phyloP scores from a whole-genome alignment of 1,284 basidiomycete genomes.

The Vanrija humicola region DNA sequence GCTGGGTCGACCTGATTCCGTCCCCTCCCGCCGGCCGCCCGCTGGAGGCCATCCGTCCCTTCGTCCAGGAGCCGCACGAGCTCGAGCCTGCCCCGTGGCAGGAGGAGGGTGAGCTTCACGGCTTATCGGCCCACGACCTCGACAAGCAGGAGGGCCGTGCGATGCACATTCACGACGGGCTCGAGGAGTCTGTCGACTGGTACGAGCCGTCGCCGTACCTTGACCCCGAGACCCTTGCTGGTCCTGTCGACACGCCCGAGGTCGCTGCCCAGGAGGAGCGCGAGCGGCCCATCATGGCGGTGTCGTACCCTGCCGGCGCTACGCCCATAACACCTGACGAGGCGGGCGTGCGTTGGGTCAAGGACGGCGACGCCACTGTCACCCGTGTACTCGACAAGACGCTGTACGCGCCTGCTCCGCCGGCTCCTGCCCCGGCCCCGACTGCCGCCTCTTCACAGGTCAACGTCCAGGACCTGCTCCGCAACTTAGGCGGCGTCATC shows the following conservation, averaged over 20 bases:
- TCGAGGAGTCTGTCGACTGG: constrained; percentile 34
- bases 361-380: neutral
- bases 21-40: constrained; percentile 16
- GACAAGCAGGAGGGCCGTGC: constrained; percentile 34
- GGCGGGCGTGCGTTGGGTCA: constrained; percentile 17
- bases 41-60: constrained; percentile 25
- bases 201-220: constrained; percentile 20
- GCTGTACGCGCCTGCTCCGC: neutral
- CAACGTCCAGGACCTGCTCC: constrained; percentile 1
- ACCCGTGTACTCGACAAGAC: neutral
- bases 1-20: constrained; percentile 29
- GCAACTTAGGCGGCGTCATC: constrained; percentile 1
- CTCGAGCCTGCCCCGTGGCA: constrained; percentile 30
- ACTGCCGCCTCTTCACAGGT: neutral
- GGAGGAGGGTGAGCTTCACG: constrained; percentile 22
- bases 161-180: constrained; percentile 20
- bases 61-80: constrained; percentile 32
- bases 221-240: constrained; percentile 1
- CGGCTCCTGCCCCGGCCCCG: neutral
- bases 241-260: constrained; percentile 17
- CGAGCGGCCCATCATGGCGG: constrained; percentile 29
- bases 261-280: constrained; percentile 26
- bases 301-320: constrained; percentile 17
- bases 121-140: constrained; percentile 23
- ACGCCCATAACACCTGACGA: constrained; percentile 23